A percentile compares a stretch with the other conserved stretches of the same genome.
Conservation (phyloP, 768 basidiomycete species). For the Tylopilus sp. region DNA sequence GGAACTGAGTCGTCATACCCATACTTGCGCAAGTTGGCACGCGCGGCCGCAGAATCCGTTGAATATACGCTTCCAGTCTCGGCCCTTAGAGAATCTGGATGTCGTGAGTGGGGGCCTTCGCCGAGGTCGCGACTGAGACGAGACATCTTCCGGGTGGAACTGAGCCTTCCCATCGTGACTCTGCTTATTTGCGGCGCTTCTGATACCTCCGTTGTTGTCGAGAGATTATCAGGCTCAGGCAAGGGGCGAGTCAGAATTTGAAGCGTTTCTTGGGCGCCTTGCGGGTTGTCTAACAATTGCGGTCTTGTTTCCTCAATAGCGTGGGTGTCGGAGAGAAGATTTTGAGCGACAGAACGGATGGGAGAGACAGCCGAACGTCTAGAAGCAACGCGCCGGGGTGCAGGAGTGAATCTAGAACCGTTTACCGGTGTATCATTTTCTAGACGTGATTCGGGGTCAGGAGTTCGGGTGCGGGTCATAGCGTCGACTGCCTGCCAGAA, state of each 20-base stretch:
- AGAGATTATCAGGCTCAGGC: background rate
- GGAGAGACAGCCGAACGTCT: conserved; percentile 12
- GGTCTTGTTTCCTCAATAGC: background rate
- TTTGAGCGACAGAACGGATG: background rate
- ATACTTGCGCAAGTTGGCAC: conserved; percentile 25
- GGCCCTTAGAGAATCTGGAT: conserved; percentile 2
- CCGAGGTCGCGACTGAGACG: conserved; percentile 2
- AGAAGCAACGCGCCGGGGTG: conserved; percentile 15
- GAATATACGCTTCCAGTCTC: conserved; percentile 26
- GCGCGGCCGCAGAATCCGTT: conserved; percentile 18
- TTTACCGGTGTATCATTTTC: background rate
- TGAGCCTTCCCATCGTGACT: background rate
- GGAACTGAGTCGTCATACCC: conserved; percentile 15
- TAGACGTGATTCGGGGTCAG: conserved; percentile 1
- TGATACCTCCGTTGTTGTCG: background rate
- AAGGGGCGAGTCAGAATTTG: background rate
- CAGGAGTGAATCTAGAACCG: conserved; percentile 22
- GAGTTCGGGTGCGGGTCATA: conserved; percentile 42
- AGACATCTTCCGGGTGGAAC: background rate
- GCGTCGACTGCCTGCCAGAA: conserved; percentile 48
- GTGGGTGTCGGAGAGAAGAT: background rate
- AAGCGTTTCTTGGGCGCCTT: background rate
- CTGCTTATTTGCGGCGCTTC: background rate
- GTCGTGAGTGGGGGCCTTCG: background rate
- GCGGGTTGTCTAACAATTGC: background rate